phyloP scores from a whole-genome alignment of 257 asterid genomes.

The Solanum tacnaense region DNA sequence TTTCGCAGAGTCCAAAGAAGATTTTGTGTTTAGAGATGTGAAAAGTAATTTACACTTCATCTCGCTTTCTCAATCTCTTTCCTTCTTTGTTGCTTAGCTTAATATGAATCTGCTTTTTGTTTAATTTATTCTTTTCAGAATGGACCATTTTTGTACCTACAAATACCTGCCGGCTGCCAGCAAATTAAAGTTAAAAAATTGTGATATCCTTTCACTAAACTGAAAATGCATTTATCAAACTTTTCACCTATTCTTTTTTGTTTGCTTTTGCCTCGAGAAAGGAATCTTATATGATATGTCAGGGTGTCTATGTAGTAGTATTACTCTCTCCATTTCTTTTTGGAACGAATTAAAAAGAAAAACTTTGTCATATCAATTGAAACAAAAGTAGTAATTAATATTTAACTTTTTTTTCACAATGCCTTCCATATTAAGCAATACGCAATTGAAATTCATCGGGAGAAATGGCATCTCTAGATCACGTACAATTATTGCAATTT shows the following conservation, averaged over 20 bases:
- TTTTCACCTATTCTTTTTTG: background rate
- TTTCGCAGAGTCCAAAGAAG: background rate
- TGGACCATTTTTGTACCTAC: background rate
- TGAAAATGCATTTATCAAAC: background rate
- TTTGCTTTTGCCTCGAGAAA: background rate
- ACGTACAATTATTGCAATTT: background rate
- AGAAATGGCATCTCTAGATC: background rate
- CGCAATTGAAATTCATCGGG: background rate
- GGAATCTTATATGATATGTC: background rate
- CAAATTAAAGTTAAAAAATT: background rate
- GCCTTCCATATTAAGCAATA: background rate
- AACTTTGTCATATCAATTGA: background rate
- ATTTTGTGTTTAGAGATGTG: background rate
- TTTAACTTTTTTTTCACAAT: background rate
- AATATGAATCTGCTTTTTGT: background rate
- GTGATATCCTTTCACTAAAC: background rate
- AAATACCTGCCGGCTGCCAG: background rate
- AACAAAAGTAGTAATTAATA: background rate
- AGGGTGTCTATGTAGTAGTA: background rate
- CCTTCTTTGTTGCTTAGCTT: slow-evolving; percentile 2
- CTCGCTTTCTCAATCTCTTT: background rate
- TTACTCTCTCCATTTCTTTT: background rate
- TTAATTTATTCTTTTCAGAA: background rate
- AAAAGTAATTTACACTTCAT: background rate
- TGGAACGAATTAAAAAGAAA: background rate